Evolutionary conservation across 345 rosid species (phyloP).

Genomic region (Alliaria petiolata): DNA sequence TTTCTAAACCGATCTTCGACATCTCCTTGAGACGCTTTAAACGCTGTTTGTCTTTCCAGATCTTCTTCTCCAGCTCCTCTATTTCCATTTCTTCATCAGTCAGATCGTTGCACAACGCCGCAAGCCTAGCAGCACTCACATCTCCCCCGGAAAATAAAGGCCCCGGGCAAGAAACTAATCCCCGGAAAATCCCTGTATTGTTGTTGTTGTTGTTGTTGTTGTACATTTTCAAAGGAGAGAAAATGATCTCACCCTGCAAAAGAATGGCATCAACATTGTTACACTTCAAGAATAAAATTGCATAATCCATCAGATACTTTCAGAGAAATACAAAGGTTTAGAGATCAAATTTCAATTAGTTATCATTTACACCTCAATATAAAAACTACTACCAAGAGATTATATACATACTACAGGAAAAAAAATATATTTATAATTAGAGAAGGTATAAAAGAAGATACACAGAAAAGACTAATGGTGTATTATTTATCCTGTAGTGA

Average conservation of each 20-base stretch:
- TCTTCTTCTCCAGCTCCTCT: slow-evolving; percentile 82
- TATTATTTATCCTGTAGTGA: too few species aligned
- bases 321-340: not conserved
- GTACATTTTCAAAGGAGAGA: not conserved
- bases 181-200: not conserved
- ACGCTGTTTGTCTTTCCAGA: slow-evolving; percentile 80
- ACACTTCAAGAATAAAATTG: not conserved
- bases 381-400: not conserved
- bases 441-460: not conserved
- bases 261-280: not conserved
- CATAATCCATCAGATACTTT: not conserved
- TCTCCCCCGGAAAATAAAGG: slow-evolving; percentile 42
- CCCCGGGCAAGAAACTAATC: not conserved
- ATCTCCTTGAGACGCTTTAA: slow-evolving; percentile 70
- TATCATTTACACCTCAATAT: not conserved
- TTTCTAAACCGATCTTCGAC: slow-evolving; percentile 46
- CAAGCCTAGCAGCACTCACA: not conserved
- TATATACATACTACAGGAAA: not conserved
- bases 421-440: not conserved
- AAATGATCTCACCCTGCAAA: slow-evolving; percentile 9
- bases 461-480: not conserved
- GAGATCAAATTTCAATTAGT: not conserved
- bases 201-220: slow-evolving; percentile 16
- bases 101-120: slow-evolving; percentile 45
- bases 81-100: slow-evolving; percentile 71